Evolutionary conservation across 768 basidiomycete species (phyloP), one percentile per base, ranked within the genome.

Genomic region (Tylopilus sp.): DNA sequence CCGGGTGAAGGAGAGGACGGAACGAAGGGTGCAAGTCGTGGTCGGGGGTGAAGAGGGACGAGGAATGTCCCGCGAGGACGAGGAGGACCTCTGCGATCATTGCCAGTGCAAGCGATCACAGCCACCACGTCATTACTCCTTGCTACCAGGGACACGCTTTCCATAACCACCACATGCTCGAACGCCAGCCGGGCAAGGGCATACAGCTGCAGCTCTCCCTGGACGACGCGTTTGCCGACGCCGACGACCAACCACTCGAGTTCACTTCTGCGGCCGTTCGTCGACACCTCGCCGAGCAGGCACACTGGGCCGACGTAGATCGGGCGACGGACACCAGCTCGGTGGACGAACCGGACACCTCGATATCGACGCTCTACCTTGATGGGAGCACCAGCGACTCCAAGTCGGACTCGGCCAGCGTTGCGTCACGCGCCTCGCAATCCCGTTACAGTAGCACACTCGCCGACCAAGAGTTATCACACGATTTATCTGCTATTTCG

Each of bases 71-170:
- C 3, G 89, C 85, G 44, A 97, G 84, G 48, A 94, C 77, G 52
- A 94, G 82, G 41, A 96, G 79, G 50, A 95, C 75, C 72, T 96
- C 94, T 60, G 92, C 86, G 57, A 95, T 89, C 93, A 52, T 29
- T 26, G 24, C 9, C 11, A 13, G 31, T 14, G 31, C 3, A 14
- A 14, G 31, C 14, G 11, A 7, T 22, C 51, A 54, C 46, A 50
- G 60, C 54, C 59, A 61, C 59, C 24, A 10, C 4, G 14, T 31
- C 14, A 12, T 12, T 3, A 3, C 31, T 8, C 12, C 7, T 13
- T 3, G 31, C 31, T 10, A 19, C 34, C 34, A 36, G 34, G n/a
- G 19, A 37, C 36, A 11, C 38, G 38, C 12, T 19, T 19, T 17
- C 37, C 54, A 69, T 60, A 58, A 38, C 63, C 29, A 58, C 58